Percentiles rank a stretch among this genome's conserved stretches.
Conservation (phyloP, 345 rosid genomes). For the Carallia brachiata region DNA sequence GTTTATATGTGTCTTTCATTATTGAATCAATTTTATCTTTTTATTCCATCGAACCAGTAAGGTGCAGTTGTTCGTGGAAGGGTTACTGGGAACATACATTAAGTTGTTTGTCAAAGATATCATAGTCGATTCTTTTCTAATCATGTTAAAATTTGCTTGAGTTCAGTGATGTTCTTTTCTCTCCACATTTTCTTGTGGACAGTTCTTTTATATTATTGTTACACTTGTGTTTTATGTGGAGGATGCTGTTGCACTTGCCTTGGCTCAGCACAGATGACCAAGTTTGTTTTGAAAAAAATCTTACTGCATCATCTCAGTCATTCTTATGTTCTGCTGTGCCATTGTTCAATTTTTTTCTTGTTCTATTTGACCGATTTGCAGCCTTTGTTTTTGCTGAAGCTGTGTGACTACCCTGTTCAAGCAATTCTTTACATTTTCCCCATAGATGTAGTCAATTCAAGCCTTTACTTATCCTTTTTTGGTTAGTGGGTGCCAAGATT, state of each 20-base stretch:
- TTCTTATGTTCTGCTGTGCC: neutral
- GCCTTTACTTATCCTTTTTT: no score
- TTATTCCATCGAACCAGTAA: no score
- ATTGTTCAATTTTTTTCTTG: neutral
- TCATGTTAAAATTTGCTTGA: neutral
- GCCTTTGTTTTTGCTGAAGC: neutral
- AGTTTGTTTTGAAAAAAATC: slow-evolving; percentile 46
- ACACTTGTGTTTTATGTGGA: slow-evolving; percentile 54
- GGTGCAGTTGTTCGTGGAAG: no score
- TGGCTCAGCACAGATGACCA: slow-evolving; percentile 56
- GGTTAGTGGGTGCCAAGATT: no score
- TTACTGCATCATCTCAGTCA: slow-evolving; percentile 37
- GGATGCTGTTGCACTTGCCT: slow-evolving; percentile 79
- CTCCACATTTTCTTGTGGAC: neutral
- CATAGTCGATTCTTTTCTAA: no score
- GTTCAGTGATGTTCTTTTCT: neutral
- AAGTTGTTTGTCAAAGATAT: no score
- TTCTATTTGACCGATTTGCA: neutral
- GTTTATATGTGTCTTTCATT: no score
- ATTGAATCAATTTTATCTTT: no score
- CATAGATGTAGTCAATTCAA: no score
- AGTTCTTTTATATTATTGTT: neutral
- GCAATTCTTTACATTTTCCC: neutral
- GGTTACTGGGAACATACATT: no score
- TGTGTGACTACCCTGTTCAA: neutral